Conservation (phyloP, 371 early-diverging fungal species). For the Mucor mucedo region DNA sequence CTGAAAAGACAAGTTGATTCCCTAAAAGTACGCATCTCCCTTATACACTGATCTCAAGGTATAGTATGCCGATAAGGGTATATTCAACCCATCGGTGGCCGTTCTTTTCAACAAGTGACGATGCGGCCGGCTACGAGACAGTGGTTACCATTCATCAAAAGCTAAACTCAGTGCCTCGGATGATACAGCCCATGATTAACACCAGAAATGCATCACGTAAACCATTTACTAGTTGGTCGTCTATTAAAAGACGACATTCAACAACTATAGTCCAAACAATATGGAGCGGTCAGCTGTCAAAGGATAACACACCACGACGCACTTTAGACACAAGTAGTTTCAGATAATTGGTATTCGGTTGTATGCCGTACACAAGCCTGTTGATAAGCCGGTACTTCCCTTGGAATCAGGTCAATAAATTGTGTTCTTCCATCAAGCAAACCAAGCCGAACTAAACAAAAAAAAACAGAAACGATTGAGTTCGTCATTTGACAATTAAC, state of each 20-base stretch:
- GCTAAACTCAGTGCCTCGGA: background rate
- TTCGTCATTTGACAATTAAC: too few species aligned
- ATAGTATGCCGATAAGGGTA: background rate
- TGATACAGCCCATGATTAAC: background rate
- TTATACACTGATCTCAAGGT: background rate
- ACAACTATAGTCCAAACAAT: background rate
- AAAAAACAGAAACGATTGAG: too few species aligned
- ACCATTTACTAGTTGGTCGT: background rate
- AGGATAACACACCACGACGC: slow-evolving; percentile 1
- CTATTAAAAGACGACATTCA: background rate
- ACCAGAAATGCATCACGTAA: background rate
- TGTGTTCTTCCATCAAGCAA: too few species aligned
- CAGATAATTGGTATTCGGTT: background rate
- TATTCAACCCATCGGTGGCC: too few species aligned
- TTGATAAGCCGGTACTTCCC: too few species aligned
- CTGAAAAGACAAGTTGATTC: background rate
- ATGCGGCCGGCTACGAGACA: background rate
- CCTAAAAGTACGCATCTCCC: background rate
- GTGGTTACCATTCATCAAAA: background rate
- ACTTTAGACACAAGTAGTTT: background rate
- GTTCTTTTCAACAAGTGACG: background rate
- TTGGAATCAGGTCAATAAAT: too few species aligned
- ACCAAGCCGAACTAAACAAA: too few species aligned
- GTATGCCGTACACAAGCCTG: too few species aligned
- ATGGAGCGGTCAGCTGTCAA: background rate